phyloP scores from a whole-genome alignment of 2,329 filamentous ascomycete genomes.

The Botrytis porri region DNA sequence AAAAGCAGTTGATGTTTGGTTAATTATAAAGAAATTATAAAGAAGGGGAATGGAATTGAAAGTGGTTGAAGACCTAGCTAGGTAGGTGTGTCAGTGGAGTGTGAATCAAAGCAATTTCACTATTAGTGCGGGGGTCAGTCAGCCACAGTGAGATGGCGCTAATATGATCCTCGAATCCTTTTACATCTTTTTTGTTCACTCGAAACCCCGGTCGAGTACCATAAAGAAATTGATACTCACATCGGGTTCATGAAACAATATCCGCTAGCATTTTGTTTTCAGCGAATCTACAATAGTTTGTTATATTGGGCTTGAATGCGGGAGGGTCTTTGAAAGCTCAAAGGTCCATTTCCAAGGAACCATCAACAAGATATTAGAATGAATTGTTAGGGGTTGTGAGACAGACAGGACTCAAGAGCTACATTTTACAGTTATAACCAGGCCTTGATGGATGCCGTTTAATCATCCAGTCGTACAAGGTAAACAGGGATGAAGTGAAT shows the following conservation, averaged over 20 bases:
- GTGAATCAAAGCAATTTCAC: background rate
- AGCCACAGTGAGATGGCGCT: conserved; percentile 2
- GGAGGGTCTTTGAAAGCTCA: background rate
- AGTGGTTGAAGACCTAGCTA: background rate
- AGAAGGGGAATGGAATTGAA: background rate
- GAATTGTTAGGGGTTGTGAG: background rate
- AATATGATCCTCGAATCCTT: background rate
- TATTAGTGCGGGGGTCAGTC: conserved; percentile 14
- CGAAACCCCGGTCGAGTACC: background rate
- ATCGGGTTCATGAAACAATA: background rate
- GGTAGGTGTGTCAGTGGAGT: background rate
- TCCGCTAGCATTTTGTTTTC: background rate
- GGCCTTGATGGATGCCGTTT: background rate
- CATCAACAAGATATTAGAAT: background rate
- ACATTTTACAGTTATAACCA: background rate
- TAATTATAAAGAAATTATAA: no score
- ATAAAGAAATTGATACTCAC: background rate
- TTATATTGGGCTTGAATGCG: background rate
- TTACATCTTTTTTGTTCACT: background rate
- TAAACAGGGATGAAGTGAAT: background rate
- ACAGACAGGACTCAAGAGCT: background rate
- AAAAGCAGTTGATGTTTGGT: background rate
- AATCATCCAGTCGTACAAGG: background rate
- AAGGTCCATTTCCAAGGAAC: background rate
- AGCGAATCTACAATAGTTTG: background rate